Percentiles rank a stretch among this genome's conserved stretches.
phyloP scores from a whole-genome alignment of 768 basidiomycete species.

The Auriscalpium vulgare region DNA sequence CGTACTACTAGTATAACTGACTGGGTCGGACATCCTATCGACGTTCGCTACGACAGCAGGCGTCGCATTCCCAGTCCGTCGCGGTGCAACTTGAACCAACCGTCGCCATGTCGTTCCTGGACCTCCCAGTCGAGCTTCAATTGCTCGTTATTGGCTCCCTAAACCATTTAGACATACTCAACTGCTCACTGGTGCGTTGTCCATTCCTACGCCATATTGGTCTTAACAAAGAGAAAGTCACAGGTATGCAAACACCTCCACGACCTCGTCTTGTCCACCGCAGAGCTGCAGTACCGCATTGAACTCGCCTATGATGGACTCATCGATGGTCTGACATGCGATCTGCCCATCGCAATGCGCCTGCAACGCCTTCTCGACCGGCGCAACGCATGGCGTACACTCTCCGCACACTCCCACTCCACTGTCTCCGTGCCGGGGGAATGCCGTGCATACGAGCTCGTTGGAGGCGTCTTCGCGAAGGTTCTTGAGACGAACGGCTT shows the following conservation, averaged over 20 bases:
- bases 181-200: not conserved
- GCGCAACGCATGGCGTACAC: constrained; percentile 27
- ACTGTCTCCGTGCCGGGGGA: constrained; percentile 26
- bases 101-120: not conserved
- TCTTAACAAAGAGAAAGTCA: no score
- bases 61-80: no score
- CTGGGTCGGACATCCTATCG: no score
- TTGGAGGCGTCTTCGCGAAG: constrained; percentile 45
- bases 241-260: constrained; percentile 21
- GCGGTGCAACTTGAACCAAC: no score
- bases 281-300: constrained; percentile 24
- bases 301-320: constrained; percentile 25
- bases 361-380: constrained; percentile 27
- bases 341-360: constrained; percentile 22
- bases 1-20: no score
- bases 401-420: constrained; percentile 20
- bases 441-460: constrained; percentile 52
- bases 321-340: constrained; percentile 14
- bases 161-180: not conserved
- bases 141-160: constrained; percentile 1
- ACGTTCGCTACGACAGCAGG: no score
- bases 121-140: constrained; percentile 9
- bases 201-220: no score
- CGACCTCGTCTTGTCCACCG: constrained; percentile 14
- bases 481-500: constrained; percentile 11